Percentiles rank a stretch among this genome's conserved stretches.
These are phyloP conservation scores for Begonia peltatifolia DNA, from an alignment of 306 rosid species.

Conservation along the genomic window DNA sequence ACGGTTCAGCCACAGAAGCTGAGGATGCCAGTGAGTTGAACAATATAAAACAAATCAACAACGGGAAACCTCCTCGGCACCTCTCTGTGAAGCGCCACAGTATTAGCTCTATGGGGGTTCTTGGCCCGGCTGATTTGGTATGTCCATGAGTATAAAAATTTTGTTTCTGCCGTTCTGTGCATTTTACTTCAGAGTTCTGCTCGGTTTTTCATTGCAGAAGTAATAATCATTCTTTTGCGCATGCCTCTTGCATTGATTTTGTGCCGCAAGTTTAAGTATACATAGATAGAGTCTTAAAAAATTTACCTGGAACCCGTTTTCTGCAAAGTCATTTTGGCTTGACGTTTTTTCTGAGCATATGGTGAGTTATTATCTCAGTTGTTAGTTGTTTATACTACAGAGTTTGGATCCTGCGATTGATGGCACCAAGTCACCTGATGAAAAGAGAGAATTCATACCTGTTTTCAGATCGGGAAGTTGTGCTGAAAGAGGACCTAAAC, in stretches of 20 bases:
- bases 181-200: no score
- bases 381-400: conserved; percentile 12
- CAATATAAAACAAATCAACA: conserved; percentile 21
- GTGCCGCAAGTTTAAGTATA: no score
- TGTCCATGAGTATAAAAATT: conserved; percentile 1
- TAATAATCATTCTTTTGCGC: no score
- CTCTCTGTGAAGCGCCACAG: conserved; percentile 35
- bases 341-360: no score
- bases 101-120: conserved; percentile 35
- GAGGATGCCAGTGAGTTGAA: conserved; percentile 19
- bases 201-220: no score
- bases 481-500: conserved; percentile 78
- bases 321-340: no score
- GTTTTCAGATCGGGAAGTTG: conserved; percentile 75
- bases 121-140: conserved; percentile 36
- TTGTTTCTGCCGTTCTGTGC: no score
- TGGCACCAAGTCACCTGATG: conserved; percentile 38
- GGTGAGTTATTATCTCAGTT: no score
- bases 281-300: no score
- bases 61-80: conserved; percentile 58
- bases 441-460: conserved; percentile 38
- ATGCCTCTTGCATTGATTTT: no score
- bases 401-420: conserved; percentile 31
- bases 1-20: conserved; percentile 29
- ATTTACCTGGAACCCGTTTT: no score